Base-by-base conservation (phyloP, 2,329 filamentous ascomycete genomes). In the Ophiostoma sp. region DNA sequence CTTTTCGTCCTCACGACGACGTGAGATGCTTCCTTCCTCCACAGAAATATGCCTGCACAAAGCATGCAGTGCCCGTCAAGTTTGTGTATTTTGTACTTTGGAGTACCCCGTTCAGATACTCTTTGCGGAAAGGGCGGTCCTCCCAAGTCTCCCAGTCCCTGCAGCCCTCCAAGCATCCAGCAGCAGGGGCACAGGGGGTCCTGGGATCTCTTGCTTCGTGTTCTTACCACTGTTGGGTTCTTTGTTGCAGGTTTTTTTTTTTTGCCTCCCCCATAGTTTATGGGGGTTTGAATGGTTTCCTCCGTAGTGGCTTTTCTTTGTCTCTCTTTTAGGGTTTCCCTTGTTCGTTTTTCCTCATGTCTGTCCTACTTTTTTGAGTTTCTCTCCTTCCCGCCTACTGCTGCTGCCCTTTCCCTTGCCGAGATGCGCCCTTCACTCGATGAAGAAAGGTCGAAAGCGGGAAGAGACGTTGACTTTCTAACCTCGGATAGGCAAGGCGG, bases 391-490 rank as follows among this genome's bases (percentile, higher is more conserved):
- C 57, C 57, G 19, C 22, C 50, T 48, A 3, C 4, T 48, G 42
- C 15, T 52, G 31, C 57, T 64, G 33, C 17, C 59, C 42, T 72
- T 64, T 66, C n/a, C 45, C 52, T 39, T 69, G 73, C 73, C 70
- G 71, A 48, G 42, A 73, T 71, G 31, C 61, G 42, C 68, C 74
- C 69, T 76, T 76, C 74, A 71, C 75, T 75, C 74, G 71, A 76
- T 75, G 73, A 68, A 76, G 75, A 74, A 75, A 74, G 74, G 75
- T 73, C 71, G 55, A 57, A 74, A 72, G 73, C 74, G 75, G 75
- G 74, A 73, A 76, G 75, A 73, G 71, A 75, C 72, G 74, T 63
- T 70, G 33, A 45, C 61, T 45, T 25, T 73, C 74, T 76, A 76
- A 71, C 73, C 74, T 73, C 61, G 74, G 74, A 76, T 71, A 72